Conservation (phyloP, 768 basidiomycete species). For the Boletus vinaceobasis region DNA sequence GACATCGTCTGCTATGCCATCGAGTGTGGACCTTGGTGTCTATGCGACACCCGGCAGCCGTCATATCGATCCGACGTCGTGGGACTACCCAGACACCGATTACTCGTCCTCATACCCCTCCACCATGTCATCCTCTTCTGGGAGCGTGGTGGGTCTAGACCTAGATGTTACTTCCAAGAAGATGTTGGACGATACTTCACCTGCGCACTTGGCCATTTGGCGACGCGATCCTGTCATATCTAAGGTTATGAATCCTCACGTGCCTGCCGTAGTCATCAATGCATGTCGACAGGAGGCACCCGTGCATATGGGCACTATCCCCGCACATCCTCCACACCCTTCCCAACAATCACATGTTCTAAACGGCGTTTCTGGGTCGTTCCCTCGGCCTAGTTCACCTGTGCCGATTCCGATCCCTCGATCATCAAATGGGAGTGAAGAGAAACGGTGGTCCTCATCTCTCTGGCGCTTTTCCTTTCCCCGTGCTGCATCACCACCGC, state of each 20-base stretch:
- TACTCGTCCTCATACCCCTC: conserved; percentile 48
- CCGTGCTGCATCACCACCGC: conserved; percentile 28
- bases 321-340: conserved; percentile 11
- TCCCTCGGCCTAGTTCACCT: conserved; percentile 26
- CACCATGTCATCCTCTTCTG: conserved; percentile 37
- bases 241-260: conserved; percentile 25
- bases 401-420: conserved; percentile 30
- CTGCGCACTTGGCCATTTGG: conserved; percentile 31
- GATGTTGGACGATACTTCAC: conserved; percentile 30
- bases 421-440: conserved; percentile 30
- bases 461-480: conserved; percentile 36
- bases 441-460: conserved; percentile 33
- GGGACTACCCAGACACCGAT: conserved; percentile 47
- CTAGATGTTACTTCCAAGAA: conserved; percentile 31
- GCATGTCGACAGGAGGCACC: conserved; percentile 26
- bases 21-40: conserved; percentile 37
- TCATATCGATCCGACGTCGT: conserved; percentile 48
- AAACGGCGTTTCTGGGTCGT: conserved; percentile 9
- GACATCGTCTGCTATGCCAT: conserved; percentile 34
- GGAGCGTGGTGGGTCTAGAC: conserved; percentile 33
- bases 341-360: conserved; percentile 11
- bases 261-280: conserved; percentile 27
- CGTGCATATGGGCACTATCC: conserved; percentile 1
- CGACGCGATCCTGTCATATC: conserved; percentile 27
- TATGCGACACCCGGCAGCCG: conserved; percentile 44